Evolutionary conservation across 2,329 filamentous ascomycete genomes (phyloP).

Genomic region (Penicillium sp.): DNA sequence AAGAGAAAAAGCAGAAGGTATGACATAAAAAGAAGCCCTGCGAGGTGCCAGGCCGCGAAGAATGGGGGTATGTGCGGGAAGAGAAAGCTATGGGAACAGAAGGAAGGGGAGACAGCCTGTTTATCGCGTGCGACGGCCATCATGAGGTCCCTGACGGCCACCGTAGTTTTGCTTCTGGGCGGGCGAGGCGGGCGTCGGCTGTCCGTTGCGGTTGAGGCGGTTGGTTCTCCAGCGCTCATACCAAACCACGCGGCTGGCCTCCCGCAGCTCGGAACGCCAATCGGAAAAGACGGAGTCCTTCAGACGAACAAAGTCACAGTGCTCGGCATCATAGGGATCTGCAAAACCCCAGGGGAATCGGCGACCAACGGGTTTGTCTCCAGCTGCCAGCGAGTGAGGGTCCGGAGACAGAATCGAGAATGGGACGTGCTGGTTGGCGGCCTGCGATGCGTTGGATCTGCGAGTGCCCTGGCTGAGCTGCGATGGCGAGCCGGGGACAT

Average conservation of each 20-base stretch:
- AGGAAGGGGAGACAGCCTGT: neutral
- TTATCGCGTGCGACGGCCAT: constrained; percentile 22
- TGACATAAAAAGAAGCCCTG: constrained; percentile 10
- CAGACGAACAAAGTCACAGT: constrained; percentile 86
- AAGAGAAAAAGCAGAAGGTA: constrained; percentile 3
- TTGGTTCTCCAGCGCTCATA: constrained; percentile 87
- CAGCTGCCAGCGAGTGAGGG: constrained; percentile 58
- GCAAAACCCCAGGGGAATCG: constrained; percentile 96
- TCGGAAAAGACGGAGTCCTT: constrained; percentile 89
- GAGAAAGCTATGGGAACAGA: constrained; percentile 20
- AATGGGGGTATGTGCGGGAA: constrained; percentile 22
- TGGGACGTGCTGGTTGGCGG: constrained; percentile 61
- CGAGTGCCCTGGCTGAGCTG: constrained; percentile 41
- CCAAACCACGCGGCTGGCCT: constrained; percentile 84
- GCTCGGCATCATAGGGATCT: constrained; percentile 78
- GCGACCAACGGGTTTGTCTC: constrained; percentile 56
- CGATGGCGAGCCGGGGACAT: constrained; percentile 25
- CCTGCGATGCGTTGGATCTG: constrained; percentile 32
- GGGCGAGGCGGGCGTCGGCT: constrained; percentile 11
- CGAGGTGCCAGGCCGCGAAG: constrained; percentile 11
- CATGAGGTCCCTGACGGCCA: constrained; percentile 25
- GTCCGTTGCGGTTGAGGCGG: constrained; percentile 32
- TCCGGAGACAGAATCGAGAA: constrained; percentile 92
- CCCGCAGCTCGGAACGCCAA: constrained; percentile 83
- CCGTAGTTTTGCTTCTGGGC: constrained; percentile 20